phyloP scores from a whole-genome alignment of 805 yeast species.

The Tetrapisispora namnaoensis region DNA sequence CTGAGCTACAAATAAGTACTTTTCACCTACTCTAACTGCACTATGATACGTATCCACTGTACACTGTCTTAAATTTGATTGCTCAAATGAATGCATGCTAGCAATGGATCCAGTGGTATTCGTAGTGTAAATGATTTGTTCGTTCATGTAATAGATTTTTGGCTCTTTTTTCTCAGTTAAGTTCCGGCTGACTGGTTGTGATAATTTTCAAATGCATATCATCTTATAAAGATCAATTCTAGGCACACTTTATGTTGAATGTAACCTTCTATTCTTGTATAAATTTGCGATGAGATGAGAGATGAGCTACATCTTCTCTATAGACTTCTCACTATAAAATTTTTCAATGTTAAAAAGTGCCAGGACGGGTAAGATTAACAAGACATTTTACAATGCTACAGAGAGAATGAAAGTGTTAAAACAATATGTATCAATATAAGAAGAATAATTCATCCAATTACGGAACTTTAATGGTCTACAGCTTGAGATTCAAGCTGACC shows the following conservation, averaged over 20 bases:
- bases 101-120: constrained; percentile 22
- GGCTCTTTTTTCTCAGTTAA: no score
- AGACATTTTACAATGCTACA: no score
- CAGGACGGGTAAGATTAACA: background rate
- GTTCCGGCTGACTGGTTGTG: no score
- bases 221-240: background rate
- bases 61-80: constrained; percentile 26
- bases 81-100: constrained; percentile 23
- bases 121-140: constrained; percentile 26
- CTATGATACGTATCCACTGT: constrained; percentile 42
- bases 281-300: constrained; percentile 17
- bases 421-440: no score
- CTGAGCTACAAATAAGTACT: constrained; percentile 53
- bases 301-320: background rate
- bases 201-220: no score
- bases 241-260: background rate
- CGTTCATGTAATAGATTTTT: no score
- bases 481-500: no score
- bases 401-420: no score
- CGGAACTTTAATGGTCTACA: no score
- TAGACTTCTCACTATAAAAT: background rate
- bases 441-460: no score
- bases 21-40: constrained; percentile 45
- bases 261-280: background rate
- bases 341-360: background rate